Evolutionary conservation across 139 green algal genomes (phyloP).

Genomic region (Ostreobium quekettii): DNA sequence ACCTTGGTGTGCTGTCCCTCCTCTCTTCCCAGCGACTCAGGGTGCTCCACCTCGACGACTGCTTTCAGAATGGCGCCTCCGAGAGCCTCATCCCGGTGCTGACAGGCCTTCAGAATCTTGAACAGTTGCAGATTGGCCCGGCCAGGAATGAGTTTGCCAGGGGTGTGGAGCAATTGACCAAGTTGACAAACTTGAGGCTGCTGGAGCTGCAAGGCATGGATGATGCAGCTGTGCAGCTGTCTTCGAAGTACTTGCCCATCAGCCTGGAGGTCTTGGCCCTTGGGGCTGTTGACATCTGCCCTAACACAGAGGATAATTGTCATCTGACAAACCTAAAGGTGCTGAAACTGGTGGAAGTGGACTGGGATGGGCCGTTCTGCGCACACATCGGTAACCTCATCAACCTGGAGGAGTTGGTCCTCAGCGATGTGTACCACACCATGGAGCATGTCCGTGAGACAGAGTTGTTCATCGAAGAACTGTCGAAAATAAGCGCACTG

Average conservation of each 20-base stretch:
- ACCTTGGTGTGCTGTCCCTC: slow-evolving; percentile 1
- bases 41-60: slow-evolving; percentile 4
- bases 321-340: slow-evolving; percentile 7
- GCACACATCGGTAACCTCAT: not conserved
- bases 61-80: not conserved
- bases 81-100: not conserved
- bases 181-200: not conserved
- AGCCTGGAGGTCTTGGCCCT: slow-evolving; percentile 3
- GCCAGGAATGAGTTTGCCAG: not conserved
- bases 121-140: not conserved
- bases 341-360: not conserved
- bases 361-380: not conserved
- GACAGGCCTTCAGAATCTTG: not conserved
- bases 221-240: not conserved
- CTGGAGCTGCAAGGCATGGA: slow-evolving; percentile 9
- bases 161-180: not conserved
- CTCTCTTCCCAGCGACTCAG: not conserved
- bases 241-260: not conserved
- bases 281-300: not conserved
- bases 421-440: not conserved
- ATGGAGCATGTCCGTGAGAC: not conserved
- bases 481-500: not conserved
- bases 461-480: not conserved
- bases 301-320: not conserved
- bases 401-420: not conserved